Conservation (phyloP, 2,329 filamentous ascomycete species). For the Allantophomopsis lycopodina region DNA sequence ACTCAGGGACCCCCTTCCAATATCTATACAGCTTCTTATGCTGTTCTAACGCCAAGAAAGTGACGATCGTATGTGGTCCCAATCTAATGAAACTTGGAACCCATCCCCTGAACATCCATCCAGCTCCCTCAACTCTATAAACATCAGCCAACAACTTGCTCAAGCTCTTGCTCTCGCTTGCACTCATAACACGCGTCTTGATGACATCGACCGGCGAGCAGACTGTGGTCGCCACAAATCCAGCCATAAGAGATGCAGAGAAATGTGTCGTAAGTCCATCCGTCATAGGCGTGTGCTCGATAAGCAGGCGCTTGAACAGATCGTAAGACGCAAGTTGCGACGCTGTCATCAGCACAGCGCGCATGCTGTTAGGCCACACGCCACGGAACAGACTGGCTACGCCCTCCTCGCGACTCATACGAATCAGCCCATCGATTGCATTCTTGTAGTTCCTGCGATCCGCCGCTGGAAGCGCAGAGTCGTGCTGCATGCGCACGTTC, state of each 20-base stretch:
- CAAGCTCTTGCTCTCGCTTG: constrained; percentile 38
- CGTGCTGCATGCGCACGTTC: constrained; percentile 98
- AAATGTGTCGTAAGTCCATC: constrained; percentile 70
- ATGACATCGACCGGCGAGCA: constrained; percentile 81
- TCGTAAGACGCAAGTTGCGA: constrained; percentile 78
- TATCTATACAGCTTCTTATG: constrained; percentile 67
- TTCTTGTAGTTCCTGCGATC: constrained; percentile 81
- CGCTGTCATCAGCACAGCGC: constrained; percentile 80
- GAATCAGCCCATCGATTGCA: constrained; percentile 71
- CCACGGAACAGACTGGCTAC: constrained; percentile 65
- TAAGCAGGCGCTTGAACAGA: constrained; percentile 58
- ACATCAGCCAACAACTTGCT: constrained; percentile 49
- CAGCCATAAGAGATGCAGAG: constrained; percentile 61
- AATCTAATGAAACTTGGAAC: constrained; percentile 59
- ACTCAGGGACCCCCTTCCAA: constrained; percentile 17
- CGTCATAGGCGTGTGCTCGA: constrained; percentile 48
- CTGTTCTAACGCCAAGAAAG: constrained; percentile 75
- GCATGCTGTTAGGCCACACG: constrained; percentile 68
- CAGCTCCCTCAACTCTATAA: constrained; percentile 54
- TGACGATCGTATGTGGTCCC: constrained; percentile 72
- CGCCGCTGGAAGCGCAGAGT: constrained; percentile 57
- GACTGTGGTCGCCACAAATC: constrained; percentile 72
- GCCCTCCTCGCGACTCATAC: constrained; percentile 83
- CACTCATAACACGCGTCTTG: constrained; percentile 79
- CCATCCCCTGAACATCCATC: constrained; percentile 87